Conservation (phyloP, 331 rosid species). For the Phaseolus coccineus region DNA sequence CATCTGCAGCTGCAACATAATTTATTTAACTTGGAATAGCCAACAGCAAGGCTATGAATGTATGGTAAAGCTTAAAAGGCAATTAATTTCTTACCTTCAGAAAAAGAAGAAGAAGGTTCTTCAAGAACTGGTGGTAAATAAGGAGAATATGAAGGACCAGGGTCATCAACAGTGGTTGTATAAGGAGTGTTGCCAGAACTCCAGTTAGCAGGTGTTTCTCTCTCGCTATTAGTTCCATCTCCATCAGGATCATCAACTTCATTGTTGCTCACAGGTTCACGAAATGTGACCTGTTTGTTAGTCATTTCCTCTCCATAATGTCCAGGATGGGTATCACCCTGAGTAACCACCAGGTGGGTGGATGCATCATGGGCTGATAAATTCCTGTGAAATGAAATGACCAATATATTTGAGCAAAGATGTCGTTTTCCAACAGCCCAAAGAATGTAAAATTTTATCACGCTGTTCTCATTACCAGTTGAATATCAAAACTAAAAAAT, state of each 20-base stretch:
- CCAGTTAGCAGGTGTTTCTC: conserved; percentile 74
- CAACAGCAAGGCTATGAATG: conserved; percentile 14
- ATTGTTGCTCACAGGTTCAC: conserved; percentile 71
- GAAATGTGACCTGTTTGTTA: conserved; percentile 91
- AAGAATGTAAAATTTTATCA: conserved; percentile 16
- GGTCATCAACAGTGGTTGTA: conserved; percentile 67
- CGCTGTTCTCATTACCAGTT: conserved; percentile 16
- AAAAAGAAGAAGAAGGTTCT: conserved; percentile 94
- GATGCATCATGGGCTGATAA: conserved; percentile 49
- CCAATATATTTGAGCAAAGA: conserved; percentile 45
- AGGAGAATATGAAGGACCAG: conserved; percentile 73
- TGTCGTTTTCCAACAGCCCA: conserved; percentile 27
- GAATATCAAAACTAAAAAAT: conserved; percentile 32
- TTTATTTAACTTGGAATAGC: conserved; percentile 44
- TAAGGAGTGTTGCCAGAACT: conserved; percentile 74
- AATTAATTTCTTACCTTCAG: conserved; percentile 64
- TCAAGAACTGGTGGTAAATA: conserved; percentile 85
- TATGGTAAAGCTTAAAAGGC: conserved; percentile 33
- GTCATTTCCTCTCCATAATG: conserved; percentile 66
- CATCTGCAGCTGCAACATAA: conserved; percentile 76
- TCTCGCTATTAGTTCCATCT: conserved; percentile 72
- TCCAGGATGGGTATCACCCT: conserved; percentile 47
- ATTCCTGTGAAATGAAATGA: conserved; percentile 57
- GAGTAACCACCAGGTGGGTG: conserved; percentile 49
- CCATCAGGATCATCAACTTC: conserved; percentile 75